A percentile compares a stretch with the other conserved stretches of the same genome.
These are phyloP conservation scores for Pleurotus ostreatus DNA, from an alignment of 768 basidiomycete species.

Conservation along the genomic window DNA sequence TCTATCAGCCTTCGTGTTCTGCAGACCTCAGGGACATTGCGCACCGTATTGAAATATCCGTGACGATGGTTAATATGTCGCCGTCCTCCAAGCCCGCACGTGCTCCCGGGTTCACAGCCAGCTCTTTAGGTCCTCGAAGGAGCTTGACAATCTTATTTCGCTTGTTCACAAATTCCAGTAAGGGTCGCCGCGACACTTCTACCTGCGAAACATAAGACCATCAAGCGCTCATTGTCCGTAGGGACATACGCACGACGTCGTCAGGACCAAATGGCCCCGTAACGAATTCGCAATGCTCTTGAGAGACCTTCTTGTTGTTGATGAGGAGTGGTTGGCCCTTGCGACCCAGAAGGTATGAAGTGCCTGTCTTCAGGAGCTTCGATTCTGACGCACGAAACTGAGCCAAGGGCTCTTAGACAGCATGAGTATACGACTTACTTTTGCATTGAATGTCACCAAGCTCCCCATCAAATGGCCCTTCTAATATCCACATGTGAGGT, in stretches of 20 bases:
- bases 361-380: constrained; percentile 63
- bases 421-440: constrained; percentile 28
- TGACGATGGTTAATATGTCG: constrained; percentile 46
- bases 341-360: constrained; percentile 52
- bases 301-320: constrained; percentile 62
- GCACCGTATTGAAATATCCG: constrained; percentile 41
- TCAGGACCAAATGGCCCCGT: constrained; percentile 49
- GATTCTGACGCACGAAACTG: constrained; percentile 18
- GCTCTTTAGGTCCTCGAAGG: constrained; percentile 27
- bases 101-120: constrained; percentile 32
- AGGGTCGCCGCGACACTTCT: constrained; percentile 46
- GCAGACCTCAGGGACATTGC: constrained; percentile 15
- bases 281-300: constrained; percentile 52
- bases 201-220: constrained; percentile 28
- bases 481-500: constrained; percentile 47
- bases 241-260: constrained; percentile 47
- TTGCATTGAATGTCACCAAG: constrained; percentile 28
- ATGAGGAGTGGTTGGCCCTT: constrained; percentile 49
- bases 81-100: constrained; percentile 46
- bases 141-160: constrained; percentile 45
- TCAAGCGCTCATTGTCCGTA: neutral
- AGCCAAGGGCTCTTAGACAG: neutral
- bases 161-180: constrained; percentile 41
- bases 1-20: neutral
- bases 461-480: constrained; percentile 50